These are phyloP conservation scores for Porcisia hertigi DNA, from an alignment of 208 protist species.

Conservation along the genomic window DNA sequence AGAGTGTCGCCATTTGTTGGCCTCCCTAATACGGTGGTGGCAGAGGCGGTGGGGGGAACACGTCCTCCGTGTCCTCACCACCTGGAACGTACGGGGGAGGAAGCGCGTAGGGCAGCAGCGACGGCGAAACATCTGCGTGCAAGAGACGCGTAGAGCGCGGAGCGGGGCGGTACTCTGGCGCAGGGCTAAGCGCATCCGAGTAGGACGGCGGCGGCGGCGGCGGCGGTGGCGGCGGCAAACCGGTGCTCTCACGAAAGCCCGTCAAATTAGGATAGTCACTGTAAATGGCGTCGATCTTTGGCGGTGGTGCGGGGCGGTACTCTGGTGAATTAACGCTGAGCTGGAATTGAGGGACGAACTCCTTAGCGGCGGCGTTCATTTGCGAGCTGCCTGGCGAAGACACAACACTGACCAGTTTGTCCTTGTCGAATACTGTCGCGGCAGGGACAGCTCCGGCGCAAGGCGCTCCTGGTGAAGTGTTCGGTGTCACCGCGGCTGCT, in stretches of 20 bases:
- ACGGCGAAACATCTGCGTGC: conserved; percentile 17
- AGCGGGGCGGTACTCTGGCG: conserved; percentile 26
- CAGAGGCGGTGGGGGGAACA: conserved; percentile 15
- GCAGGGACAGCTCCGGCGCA: background rate
- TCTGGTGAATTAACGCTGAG: conserved; percentile 49
- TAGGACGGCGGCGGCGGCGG: conserved; percentile 38
- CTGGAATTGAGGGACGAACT: conserved; percentile 67
- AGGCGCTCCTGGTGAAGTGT: background rate
- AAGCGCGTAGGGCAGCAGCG: conserved; percentile 38
- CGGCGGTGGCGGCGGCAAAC: conserved; percentile 8
- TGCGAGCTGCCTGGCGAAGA: conserved; percentile 35
- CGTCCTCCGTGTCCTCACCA: conserved; percentile 12
- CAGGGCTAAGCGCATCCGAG: conserved; percentile 16
- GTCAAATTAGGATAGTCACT: conserved; percentile 6
- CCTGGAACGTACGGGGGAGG: conserved; percentile 37
- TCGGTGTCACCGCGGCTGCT: conserved; percentile 6
- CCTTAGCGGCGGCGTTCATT: conserved; percentile 82
- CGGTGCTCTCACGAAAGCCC: background rate
- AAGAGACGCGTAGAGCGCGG: conserved; percentile 42
- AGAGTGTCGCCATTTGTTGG: background rate
- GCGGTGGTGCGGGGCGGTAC: conserved; percentile 36
- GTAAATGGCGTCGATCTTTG: conserved; percentile 13
- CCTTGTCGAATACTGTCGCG: background rate
- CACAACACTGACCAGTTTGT: conserved; percentile 3
- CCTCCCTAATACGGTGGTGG: conserved; percentile 28